These are phyloP conservation scores for Gossypioides kirkii DNA, from an alignment of 345 rosid species.

Conservation along the genomic window DNA sequence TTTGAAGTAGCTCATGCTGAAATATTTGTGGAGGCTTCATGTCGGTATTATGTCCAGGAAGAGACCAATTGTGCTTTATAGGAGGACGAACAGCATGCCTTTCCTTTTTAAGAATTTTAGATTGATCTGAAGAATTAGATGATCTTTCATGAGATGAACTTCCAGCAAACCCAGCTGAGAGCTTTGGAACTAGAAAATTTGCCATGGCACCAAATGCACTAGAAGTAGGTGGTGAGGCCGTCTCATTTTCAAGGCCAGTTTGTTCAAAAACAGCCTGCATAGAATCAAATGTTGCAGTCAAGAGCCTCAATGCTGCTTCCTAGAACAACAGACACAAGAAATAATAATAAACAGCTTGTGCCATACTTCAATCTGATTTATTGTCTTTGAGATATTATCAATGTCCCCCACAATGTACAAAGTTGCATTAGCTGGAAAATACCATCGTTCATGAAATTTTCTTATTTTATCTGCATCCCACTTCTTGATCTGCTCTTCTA, in stretches of 20 bases:
- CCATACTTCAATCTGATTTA: slow-evolving; percentile 78
- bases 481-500: slow-evolving; percentile 96
- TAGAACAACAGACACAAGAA: background rate
- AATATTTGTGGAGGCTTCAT: slow-evolving; percentile 86
- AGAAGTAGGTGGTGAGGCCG: slow-evolving; percentile 45
- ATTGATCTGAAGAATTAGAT: slow-evolving; percentile 49
- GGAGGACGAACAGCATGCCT: slow-evolving; percentile 90
- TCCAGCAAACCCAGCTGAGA: slow-evolving; percentile 82
- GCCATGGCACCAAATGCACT: slow-evolving; percentile 98
- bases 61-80: slow-evolving; percentile 94
- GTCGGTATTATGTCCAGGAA: slow-evolving; percentile 54
- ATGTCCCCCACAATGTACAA: slow-evolving; percentile 94
- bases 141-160: slow-evolving; percentile 61
- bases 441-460: slow-evolving; percentile 99
- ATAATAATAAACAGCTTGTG: slow-evolving; percentile 15
- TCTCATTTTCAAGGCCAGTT: slow-evolving; percentile 54
- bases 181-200: slow-evolving; percentile 94
- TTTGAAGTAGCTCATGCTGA: slow-evolving; percentile 97
- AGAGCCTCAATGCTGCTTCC: slow-evolving; percentile 10
- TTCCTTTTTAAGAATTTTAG: slow-evolving; percentile 66
- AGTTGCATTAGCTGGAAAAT: slow-evolving; percentile 97
- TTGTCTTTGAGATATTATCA: slow-evolving; percentile 58
- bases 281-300: slow-evolving; percentile 21
- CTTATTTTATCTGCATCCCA: slow-evolving; percentile 99
- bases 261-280: slow-evolving; percentile 80